Conservation (phyloP, 202 grass and related monocot genomes). For the Eragrostis tef region DNA sequence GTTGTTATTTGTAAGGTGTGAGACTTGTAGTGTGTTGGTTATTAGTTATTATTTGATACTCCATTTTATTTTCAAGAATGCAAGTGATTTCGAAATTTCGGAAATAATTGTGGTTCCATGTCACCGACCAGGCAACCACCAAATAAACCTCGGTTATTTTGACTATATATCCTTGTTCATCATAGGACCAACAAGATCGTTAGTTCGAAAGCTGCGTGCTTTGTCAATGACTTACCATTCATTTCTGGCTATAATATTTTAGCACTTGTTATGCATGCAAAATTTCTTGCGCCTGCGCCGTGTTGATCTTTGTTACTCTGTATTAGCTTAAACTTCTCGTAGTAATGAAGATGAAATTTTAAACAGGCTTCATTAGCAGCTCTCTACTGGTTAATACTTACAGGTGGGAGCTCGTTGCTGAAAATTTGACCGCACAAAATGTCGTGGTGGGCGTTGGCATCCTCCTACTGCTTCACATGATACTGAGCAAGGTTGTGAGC, state of each 20-base stretch:
- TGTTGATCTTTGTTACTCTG: conserved; percentile 11
- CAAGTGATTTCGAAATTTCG: neutral
- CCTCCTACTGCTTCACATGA: conserved; percentile 64
- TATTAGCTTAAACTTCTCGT: conserved; percentile 43
- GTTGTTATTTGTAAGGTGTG: neutral
- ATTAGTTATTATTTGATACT: neutral
- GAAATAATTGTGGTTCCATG: neutral
- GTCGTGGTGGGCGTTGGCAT: conserved; percentile 63
- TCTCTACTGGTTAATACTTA: conserved; percentile 99
- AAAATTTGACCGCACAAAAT: conserved; percentile 61
- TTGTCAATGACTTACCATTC: neutral
- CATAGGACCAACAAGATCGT: neutral
- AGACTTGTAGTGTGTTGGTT: neutral
- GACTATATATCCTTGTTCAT: neutral
- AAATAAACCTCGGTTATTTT: conserved; percentile 1
- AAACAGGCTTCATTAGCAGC: conserved; percentile 99
- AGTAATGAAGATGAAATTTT: conserved; percentile 78
- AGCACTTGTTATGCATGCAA: neutral
- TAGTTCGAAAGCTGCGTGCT: neutral
- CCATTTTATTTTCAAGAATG: neutral
- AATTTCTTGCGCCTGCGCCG: conserved; percentile 2
- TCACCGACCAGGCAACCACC: neutral
- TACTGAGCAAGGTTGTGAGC: conserved; percentile 65
- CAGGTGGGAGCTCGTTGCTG: conserved; percentile 72
- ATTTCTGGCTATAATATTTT: too few relatives aligned